Evolutionary conservation across 2,329 filamentous ascomycete species (phyloP).

Genomic region (Fusarium nurragi): DNA sequence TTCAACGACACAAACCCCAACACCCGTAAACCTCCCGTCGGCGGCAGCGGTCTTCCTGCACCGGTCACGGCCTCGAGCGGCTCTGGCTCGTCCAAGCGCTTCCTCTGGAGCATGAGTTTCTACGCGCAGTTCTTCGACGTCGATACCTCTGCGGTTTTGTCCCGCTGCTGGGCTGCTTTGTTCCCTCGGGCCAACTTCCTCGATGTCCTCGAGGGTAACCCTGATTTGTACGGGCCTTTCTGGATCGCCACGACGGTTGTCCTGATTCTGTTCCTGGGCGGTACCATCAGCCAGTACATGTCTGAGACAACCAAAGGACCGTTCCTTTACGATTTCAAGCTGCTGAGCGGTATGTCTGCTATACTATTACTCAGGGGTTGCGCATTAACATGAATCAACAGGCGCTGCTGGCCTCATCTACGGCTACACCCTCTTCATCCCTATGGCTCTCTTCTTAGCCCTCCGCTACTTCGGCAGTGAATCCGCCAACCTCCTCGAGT

Average conservation of each 20-base stretch:
- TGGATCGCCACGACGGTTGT: constrained; percentile 99
- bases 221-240: constrained; percentile 95
- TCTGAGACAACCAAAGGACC: constrained; percentile 72
- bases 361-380: neutral
- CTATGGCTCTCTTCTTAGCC: constrained; percentile 84
- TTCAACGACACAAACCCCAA: constrained; percentile 70
- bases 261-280: constrained; percentile 92
- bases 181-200: constrained; percentile 95
- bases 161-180: constrained; percentile 87
- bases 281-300: constrained; percentile 93
- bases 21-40: constrained; percentile 58
- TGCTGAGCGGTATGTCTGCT: constrained; percentile 76
- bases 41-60: constrained; percentile 62
- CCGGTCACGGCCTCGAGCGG: constrained; percentile 62
- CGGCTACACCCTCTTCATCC: constrained; percentile 90
- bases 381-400: constrained; percentile 45
- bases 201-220: constrained; percentile 95
- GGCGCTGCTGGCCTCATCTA: constrained; percentile 92
- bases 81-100: constrained; percentile 73
- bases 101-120: constrained; percentile 91
- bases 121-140: constrained; percentile 99
- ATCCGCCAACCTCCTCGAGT: constrained; percentile 91
- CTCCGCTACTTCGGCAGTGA: constrained; percentile 96
- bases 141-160: constrained; percentile 88
- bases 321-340: constrained; percentile 90